These are phyloP conservation scores for Populus deltoides DNA, from an alignment of 345 rosid species.

Conservation along the genomic window DNA sequence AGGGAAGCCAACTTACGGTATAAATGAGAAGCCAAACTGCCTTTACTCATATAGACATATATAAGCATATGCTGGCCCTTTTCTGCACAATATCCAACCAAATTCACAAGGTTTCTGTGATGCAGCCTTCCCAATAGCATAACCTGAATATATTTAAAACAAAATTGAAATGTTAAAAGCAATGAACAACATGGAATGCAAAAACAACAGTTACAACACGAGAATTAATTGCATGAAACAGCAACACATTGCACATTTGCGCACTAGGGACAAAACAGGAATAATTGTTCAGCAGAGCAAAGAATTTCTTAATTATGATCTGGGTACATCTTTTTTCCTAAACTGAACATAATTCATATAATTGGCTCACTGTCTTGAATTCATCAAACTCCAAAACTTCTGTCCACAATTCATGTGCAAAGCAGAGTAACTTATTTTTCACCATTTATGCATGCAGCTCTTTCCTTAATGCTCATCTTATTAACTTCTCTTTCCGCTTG, in stretches of 20 bases:
- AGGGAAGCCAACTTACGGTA: slow-evolving; percentile 61
- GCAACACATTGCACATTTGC: too few relatives aligned
- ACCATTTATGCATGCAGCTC: background rate
- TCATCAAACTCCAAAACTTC: background rate
- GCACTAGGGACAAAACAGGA: background rate
- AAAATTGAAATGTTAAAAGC: slow-evolving; percentile 1
- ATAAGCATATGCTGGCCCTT: slow-evolving; percentile 92
- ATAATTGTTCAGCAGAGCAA: background rate
- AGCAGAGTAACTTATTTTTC: background rate
- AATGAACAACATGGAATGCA: background rate
- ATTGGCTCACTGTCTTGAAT: background rate
- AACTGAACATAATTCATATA: background rate
- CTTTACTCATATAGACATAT: slow-evolving; percentile 95
- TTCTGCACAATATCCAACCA: slow-evolving; percentile 95
- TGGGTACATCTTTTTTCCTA: background rate
- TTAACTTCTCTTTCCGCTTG: background rate
- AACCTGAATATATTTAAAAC: slow-evolving; percentile 48
- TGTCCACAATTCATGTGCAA: background rate
- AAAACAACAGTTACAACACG: background rate
- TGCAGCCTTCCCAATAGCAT: slow-evolving; percentile 94
- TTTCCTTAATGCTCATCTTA: background rate
- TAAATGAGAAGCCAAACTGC: slow-evolving; percentile 91
- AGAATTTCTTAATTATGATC: background rate
- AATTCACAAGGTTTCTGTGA: slow-evolving; percentile 91
- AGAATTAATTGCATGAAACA: background rate